Conservation (phyloP, 306 rosid genomes). For the Inga laurina region DNA sequence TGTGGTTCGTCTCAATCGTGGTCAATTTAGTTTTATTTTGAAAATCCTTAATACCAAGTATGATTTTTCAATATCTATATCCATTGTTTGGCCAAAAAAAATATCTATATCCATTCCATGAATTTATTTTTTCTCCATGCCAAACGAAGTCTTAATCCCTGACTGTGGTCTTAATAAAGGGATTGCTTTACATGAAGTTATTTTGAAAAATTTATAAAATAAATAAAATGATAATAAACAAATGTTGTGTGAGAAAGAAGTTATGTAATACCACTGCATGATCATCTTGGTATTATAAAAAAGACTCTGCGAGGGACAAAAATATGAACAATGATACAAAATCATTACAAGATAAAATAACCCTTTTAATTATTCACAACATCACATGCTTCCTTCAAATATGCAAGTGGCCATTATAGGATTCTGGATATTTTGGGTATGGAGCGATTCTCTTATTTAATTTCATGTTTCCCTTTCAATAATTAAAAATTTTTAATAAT, state of each 20-base stretch:
- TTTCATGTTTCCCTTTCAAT: constrained; percentile 13
- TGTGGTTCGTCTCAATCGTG: too few relatives aligned
- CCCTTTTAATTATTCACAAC: background rate
- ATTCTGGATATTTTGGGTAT: constrained; percentile 23
- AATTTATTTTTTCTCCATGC: too few relatives aligned
- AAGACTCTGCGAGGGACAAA: background rate
- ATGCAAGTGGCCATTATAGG: constrained; percentile 17
- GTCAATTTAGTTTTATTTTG: too few relatives aligned
- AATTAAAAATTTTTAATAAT: background rate
- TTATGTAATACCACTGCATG: background rate
- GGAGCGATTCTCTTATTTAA: constrained; percentile 5
- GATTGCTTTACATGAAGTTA: background rate
- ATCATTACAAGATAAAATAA: background rate
- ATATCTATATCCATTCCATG: too few relatives aligned
- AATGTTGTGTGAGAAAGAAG: background rate
- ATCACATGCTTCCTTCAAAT: background rate
- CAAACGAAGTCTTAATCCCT: too few relatives aligned
- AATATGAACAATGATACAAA: background rate
- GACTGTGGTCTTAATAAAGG: background rate
- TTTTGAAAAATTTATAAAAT: background rate
- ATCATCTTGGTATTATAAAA: background rate
- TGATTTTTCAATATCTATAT: too few relatives aligned
- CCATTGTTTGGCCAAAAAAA: too few relatives aligned
- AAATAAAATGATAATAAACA: background rate
- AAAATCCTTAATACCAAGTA: too few relatives aligned